Base-by-base conservation (phyloP, 2,329 filamentous ascomycete genomes). In the Orbilia brochopaga region DNA sequence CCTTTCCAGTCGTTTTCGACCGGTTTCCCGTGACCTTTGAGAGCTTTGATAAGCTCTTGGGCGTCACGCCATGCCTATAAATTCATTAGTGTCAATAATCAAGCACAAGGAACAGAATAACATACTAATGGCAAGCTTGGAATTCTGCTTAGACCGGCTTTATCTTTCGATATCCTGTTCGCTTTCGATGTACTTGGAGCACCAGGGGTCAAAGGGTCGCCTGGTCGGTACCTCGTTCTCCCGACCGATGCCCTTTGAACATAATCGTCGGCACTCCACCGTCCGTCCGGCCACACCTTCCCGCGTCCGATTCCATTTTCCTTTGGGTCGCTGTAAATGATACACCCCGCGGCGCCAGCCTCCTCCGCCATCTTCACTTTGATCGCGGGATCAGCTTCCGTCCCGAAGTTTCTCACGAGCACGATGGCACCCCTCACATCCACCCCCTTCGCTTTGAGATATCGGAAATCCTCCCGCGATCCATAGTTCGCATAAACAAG, bases 401-500 rank as follows among this genome's bases (percentile, higher is more conserved):
- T 86, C 35, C 91, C 91, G 75, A 89, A 88, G 78, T 94, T 89
- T 65, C 90, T 85, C 19, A 97, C 90, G 35, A 99, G 81, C 0
- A 88, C 92, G 77, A 99, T 91, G 2, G 91, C 88, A 11, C 91
- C 92, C 57, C 88, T 85, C 0, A 91, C 84, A 27, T 89, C 84
- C 70, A 97, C 84, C 0, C 88, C 90, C 74, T 85, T 85, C 60
- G 92, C 87, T 67, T 85, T 82, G 27, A 99, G 81, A 60, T 80
- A 81, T 78, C 89, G 83, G 78, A 95, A 97, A 78, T 99, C 94
- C 48, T 90, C 87, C 56, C 87, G 85, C 48, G 90, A 89, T 11
- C 94, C 95, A 77, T 92, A 96, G 80, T 97, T 97, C 59, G 89
- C 93, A 79, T 96, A 99, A 0, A 99, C 85, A 50, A 97, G 79